These are phyloP conservation scores for Calycina herbarum DNA, from an alignment of 2,329 filamentous ascomycete species.

Conservation along the genomic window DNA sequence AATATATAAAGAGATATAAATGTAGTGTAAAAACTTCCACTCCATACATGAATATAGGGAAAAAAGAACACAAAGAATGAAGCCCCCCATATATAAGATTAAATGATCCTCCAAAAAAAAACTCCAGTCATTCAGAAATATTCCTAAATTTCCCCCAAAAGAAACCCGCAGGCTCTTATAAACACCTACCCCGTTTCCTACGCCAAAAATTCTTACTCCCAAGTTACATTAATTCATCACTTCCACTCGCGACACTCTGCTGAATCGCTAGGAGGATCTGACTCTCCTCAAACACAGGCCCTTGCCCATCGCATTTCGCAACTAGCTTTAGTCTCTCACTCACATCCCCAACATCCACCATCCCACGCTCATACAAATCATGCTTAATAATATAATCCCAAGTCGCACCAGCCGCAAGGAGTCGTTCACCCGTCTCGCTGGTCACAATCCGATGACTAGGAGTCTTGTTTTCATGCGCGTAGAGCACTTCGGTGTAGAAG, in stretches of 20 bases:
- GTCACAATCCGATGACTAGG: conserved; percentile 69
- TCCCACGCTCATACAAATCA: conserved; percentile 71
- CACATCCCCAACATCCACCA: conserved; percentile 79
- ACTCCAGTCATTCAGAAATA: not conserved
- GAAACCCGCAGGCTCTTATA: not conserved
- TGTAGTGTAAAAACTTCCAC: too few species aligned
- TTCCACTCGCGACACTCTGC: conserved; percentile 72
- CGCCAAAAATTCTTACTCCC: not conserved
- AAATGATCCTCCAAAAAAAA: not conserved
- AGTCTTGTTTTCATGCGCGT: conserved; percentile 60
- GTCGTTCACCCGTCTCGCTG: conserved; percentile 63
- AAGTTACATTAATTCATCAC: conserved; percentile 70
- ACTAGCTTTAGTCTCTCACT: conserved; percentile 73
- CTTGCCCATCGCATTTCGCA: conserved; percentile 82
- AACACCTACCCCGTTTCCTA: conserved; percentile 16
- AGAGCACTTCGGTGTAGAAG: conserved; percentile 65
- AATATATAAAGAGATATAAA: too few species aligned
- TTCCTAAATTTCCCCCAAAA: not conserved
- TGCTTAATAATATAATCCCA: conserved; percentile 90
- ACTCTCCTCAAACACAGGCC: conserved; percentile 82
- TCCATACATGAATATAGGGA: too few species aligned
- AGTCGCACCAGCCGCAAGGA: conserved; percentile 74
- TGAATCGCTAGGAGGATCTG: conserved; percentile 74
- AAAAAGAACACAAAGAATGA: too few species aligned
- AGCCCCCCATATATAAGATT: too few species aligned